Percentiles rank a stretch among this genome's conserved stretches.
These are phyloP conservation scores for Talaromyces piceae DNA, from an alignment of 2,329 filamentous ascomycete genomes.

Conservation along the genomic window DNA sequence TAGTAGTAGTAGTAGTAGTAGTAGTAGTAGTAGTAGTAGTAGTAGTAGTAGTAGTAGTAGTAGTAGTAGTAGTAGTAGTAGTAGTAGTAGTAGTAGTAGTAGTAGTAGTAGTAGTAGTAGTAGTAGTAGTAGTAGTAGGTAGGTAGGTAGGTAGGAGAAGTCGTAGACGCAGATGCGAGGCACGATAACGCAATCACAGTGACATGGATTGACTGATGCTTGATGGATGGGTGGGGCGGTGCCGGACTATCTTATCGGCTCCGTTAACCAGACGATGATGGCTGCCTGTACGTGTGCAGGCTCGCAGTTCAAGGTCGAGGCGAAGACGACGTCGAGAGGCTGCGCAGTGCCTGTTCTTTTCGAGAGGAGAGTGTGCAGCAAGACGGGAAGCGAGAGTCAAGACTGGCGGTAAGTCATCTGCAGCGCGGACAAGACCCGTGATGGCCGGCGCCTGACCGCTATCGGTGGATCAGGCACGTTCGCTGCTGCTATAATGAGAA, in stretches of 20 bases:
- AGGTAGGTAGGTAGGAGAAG: background rate
- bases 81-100: no score
- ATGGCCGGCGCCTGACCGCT: conserved; percentile 7
- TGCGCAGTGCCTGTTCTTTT: background rate
- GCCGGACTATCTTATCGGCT: conserved; percentile 6
- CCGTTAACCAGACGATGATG: no score
- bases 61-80: no score
- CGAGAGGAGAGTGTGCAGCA: background rate
- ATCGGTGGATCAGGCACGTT: conserved; percentile 2
- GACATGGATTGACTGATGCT: no score
- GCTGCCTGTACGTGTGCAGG: background rate
- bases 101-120: no score
- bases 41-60: no score
- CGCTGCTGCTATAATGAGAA: background rate
- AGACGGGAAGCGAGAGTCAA: background rate
- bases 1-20: no score
- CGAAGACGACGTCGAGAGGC: background rate
- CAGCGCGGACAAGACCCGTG: background rate
- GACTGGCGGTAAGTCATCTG: background rate
- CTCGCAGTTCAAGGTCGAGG: background rate
- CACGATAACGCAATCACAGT: background rate
- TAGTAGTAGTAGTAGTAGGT: background rate
- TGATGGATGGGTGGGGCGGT: no score
- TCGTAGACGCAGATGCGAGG: background rate
- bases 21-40: no score